Percentiles rank a stretch among this genome's conserved stretches.
Conservation (phyloP, 116 monocot genomes). For the Zostera marina region DNA sequence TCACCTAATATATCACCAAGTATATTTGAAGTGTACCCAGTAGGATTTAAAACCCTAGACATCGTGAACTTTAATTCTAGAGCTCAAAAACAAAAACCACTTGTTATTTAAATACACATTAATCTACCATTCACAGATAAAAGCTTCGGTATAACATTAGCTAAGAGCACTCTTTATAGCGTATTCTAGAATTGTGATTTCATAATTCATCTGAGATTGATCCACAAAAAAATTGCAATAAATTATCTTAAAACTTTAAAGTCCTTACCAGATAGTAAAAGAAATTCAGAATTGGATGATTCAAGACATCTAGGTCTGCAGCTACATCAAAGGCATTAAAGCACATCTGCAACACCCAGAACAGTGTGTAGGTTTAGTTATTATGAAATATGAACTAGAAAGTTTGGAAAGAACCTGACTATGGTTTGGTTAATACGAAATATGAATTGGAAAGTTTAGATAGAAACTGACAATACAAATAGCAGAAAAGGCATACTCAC, state of each 20-base stretch:
- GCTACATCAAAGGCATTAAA: conserved; percentile 72
- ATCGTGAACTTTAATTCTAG: neutral
- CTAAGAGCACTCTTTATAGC: neutral
- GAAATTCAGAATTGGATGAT: conserved; percentile 80
- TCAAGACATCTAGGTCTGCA: conserved; percentile 73
- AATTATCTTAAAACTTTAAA: neutral
- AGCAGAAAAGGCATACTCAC: conserved; percentile 20
- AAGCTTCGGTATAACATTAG: too few species aligned
- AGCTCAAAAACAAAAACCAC: neutral
- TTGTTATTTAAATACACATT: too few species aligned
- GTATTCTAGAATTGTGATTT: neutral
- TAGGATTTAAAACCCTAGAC: too few species aligned
- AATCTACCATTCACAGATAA: too few species aligned
- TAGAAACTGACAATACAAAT: too few species aligned
- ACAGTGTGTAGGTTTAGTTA: neutral
- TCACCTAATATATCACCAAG: neutral
- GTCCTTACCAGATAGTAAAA: conserved; percentile 68
- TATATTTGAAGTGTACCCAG: neutral
- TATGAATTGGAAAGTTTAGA: too few species aligned
- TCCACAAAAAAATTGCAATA: neutral
- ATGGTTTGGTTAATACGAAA: too few species aligned
- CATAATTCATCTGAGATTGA: neutral
- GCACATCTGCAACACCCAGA: conserved; percentile 49
- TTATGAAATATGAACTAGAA: neutral
- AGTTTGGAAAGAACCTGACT: too few species aligned